Evolutionary conservation across 129 eudicot species (phyloP).

Genomic region (Chrysanthemum makinoi): DNA sequence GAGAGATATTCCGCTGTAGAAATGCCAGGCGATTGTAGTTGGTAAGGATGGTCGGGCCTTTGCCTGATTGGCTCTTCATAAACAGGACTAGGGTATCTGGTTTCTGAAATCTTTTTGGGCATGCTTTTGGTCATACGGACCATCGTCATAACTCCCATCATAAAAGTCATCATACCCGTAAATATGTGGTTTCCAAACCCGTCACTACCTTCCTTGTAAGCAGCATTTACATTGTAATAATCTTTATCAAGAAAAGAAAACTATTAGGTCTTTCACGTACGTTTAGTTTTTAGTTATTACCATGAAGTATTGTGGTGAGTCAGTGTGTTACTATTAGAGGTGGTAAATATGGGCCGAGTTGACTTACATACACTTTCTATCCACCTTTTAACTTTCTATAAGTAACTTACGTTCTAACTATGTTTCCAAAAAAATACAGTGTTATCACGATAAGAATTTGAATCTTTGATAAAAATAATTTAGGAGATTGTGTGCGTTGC

Average conservation of each 20-base stretch:
- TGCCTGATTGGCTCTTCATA: conserved; percentile 35
- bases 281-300: conserved; percentile 11
- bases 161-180: conserved; percentile 72
- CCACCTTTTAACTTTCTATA: too few relatives aligned
- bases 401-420: too few relatives aligned
- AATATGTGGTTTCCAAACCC: conserved; percentile 58
- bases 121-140: conserved; percentile 79
- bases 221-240: conserved; percentile 29
- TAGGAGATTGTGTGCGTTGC: too few relatives aligned
- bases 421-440: too few relatives aligned
- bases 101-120: conserved; percentile 74
- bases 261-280: conserved; percentile 1
- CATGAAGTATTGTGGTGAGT: background rate
- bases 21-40: conserved; percentile 40
- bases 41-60: conserved; percentile 29
- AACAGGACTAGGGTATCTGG: conserved; percentile 48
- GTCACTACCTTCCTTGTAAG: conserved; percentile 34
- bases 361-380: too few relatives aligned
- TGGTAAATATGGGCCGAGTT: too few relatives aligned
- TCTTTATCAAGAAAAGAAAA: conserved; percentile 15
- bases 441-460: too few relatives aligned
- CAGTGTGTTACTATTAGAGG: too few relatives aligned
- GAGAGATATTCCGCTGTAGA: conserved; percentile 58
- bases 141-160: conserved; percentile 91
- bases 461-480: background rate